Base-by-base conservation (phyloP, 2,329 filamentous ascomycete species). In the Stylonectria norvegica region DNA sequence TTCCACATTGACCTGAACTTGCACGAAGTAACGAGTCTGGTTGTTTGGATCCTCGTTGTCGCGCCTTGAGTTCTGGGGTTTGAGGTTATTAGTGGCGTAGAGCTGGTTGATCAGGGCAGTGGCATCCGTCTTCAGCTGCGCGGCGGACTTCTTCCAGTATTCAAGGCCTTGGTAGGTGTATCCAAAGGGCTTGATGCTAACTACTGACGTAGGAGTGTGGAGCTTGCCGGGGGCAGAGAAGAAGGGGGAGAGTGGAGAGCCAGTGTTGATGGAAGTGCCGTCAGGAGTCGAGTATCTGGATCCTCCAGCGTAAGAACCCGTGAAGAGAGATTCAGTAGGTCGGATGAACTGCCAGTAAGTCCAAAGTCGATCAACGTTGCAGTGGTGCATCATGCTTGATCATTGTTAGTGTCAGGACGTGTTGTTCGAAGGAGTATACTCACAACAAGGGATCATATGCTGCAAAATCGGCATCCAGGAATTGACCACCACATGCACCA, bases 401-500 rank as follows among this genome's bases (percentile, higher is more conserved):
- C 16, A 19, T 20, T 12, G 16, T 19, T 20, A 9, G 18, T 34
- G 8, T 17, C 11, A 7, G 23, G 5, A n/a, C n/a, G n/a, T n/a
- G n/a, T n/a, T n/a, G n/a, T n/a, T n/a, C n/a, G n/a, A n/a, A 4
- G 7, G 18, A 20, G 7, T 17, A 17, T n/a, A 43, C 53, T 28
- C 39, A 54, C 49, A 66, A 66, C n/a, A 66, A 52, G n/a, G 64
- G 62, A 36, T 66, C 62, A 36, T 61, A 66, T 6, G 52, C 61
- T 1, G 62, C 52, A 23, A 61, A 61, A 11, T 44, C 45, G 5
- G 63, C 42, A 35, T 56, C 51, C 5, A 53, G 34, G 51, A 65
- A 63, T 31, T 63, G 46, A 10, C 52, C 47, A 7, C 61, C 62
- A 33, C 61, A 44, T 4, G 38, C 47, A 7, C 43, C 50, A 20